Percentiles rank a stretch among this genome's conserved stretches.
These are phyloP conservation scores for Litsea cubeba DNA, from an alignment of 164 flowering plant genomes.

Conservation along the genomic window DNA sequence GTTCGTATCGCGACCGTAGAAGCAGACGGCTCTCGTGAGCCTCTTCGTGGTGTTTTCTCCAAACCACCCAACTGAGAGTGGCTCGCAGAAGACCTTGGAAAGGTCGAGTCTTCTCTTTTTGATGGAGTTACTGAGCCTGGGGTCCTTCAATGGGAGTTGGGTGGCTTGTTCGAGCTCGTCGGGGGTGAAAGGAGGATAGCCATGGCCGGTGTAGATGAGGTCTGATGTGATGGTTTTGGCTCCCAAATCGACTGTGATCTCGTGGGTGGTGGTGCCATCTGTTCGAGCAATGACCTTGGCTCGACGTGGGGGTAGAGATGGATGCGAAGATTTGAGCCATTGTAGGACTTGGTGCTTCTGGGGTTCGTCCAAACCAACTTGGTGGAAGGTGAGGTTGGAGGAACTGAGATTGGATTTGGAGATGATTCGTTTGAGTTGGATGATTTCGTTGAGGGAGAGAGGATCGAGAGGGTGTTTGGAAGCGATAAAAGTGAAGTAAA, in stretches of 20 bases:
- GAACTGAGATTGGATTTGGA: slow-evolving; percentile 6
- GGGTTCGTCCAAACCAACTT: slow-evolving; percentile 38
- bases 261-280: slow-evolving; percentile 27
- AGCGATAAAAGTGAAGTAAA: neutral
- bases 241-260: slow-evolving; percentile 41
- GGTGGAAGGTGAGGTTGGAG: slow-evolving; percentile 29
- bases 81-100: slow-evolving; percentile 35
- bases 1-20: slow-evolving; percentile 30
- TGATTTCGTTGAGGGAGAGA: slow-evolving; percentile 30
- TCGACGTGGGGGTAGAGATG: slow-evolving; percentile 34
- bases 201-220: slow-evolving; percentile 27
- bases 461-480: slow-evolving; percentile 33
- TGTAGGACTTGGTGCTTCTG: slow-evolving; percentile 22
- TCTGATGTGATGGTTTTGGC: slow-evolving; percentile 19
- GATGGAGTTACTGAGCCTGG: slow-evolving; percentile 34
- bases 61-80: slow-evolving; percentile 45
- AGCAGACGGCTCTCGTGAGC: slow-evolving; percentile 30
- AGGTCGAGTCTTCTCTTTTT: slow-evolving; percentile 39
- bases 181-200: slow-evolving; percentile 37
- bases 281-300: slow-evolving; percentile 38
- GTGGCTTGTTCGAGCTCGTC: slow-evolving; percentile 37
- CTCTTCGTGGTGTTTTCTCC: slow-evolving; percentile 33
- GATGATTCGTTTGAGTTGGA: slow-evolving; percentile 22
- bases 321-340: slow-evolving; percentile 19
- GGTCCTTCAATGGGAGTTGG: slow-evolving; percentile 21